phyloP scores from a whole-genome alignment of 257 asterid species.

The Solanum lycopersicoides region DNA sequence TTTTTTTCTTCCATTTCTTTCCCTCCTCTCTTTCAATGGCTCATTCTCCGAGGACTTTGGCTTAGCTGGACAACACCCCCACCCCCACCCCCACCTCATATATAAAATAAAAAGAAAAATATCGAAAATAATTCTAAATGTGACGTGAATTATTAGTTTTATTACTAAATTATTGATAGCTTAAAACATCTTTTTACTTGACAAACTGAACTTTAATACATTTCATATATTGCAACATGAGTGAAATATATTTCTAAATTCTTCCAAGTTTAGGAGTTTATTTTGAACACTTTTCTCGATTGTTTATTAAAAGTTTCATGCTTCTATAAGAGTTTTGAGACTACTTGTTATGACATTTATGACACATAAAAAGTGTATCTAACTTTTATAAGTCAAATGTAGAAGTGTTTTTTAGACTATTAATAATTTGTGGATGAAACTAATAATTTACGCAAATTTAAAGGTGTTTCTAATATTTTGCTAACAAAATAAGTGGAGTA shows the following conservation, averaged over 20 bases:
- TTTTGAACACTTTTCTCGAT: too few species aligned
- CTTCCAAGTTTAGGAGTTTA: not conserved
- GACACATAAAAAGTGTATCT: not conserved
- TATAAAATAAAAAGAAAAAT: not conserved
- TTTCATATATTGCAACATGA: too few species aligned
- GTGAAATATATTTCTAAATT: not conserved
- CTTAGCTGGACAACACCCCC: not conserved
- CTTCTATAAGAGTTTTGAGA: not conserved
- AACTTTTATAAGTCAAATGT: too few species aligned
- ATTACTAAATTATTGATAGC: not conserved
- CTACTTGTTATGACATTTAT: too few species aligned
- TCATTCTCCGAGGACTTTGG: slow-evolving; percentile 29
- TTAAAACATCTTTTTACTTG: too few species aligned
- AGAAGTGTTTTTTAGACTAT: too few species aligned
- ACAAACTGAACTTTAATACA: not conserved
- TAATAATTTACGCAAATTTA: too few species aligned
- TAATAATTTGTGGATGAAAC: too few species aligned
- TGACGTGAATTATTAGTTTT: too few species aligned
- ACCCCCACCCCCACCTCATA: accelerated
- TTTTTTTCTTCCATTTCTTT: not conserved
- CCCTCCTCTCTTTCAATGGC: slow-evolving; percentile 19
- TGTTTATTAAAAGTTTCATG: too few species aligned
- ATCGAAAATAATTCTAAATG: too few species aligned
- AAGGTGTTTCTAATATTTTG: accelerated
- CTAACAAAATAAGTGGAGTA: not conserved